Base-by-base conservation (phyloP, 495 filamentous ascomycete species). In the Trichoderma orchidacearum region DNA sequence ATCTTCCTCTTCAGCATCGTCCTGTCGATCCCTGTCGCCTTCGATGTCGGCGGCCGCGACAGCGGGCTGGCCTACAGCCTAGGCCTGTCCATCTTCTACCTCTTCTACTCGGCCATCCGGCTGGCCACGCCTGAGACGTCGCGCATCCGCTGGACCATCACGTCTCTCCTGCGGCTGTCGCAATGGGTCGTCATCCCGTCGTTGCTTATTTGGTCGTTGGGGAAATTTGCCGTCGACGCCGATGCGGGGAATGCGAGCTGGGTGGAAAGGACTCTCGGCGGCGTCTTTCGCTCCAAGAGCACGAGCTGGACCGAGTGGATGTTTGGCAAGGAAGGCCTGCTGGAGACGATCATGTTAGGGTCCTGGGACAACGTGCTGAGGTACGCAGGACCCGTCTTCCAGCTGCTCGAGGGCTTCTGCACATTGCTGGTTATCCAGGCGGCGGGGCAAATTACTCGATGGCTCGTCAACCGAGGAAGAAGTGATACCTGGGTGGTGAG, bases 401-500 rank as follows among this genome's bases (percentile, higher is more conserved):
- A 98, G 65, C 75, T 98, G 28, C 84, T 82, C 34, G 93, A 98
- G 70, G 93, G 93, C 2, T 98, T 98, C 71, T 96, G 93, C 72
- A 96, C 88, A 63, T 70, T 98, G 64, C 71, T 98, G 58, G 93
- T 98, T 52, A 96, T 98, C 55, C 93, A 98, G 69, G 87, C 90
- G 13, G 83, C 85, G 30, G 93, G 93, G 0, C 91, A 95, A 66
- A 90, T 96, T 55, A 95, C 93, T n/a, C 80, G 89, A 64, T 96
- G 89, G 85, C 80, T 96, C 18, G 91, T 96, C 41, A 98, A 96
- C 68, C 75, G 84, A 57, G 89, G 89, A 56, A 81, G 88, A 59
- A 90, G 90, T 59, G 93, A 98, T 72, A 93, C 84, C 59, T 98
- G 93, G 93, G 92, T 96, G 86, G 90, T 94, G 80, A 67, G 83